phyloP scores from a whole-genome alignment of 1,139 yeast species.

The Hemisphaericaspora xylanilytica region DNA sequence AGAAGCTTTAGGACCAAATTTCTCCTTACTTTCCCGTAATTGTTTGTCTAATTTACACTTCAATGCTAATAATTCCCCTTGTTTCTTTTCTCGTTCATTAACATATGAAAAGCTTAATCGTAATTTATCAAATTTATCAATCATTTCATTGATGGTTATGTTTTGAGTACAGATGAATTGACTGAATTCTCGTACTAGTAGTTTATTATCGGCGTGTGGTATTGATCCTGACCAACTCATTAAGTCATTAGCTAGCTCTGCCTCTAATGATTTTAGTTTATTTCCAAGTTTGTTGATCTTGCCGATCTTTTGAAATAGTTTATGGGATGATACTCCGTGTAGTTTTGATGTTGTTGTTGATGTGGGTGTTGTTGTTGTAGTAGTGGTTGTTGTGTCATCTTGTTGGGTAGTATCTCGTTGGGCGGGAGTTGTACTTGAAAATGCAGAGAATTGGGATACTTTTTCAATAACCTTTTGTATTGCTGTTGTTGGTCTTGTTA shows the following conservation, averaged over 20 bases:
- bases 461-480: slow-evolving; percentile 30
- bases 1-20: slow-evolving; percentile 44
- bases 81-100: slow-evolving; percentile 50
- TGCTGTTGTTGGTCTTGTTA: slow-evolving; percentile 31
- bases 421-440: slow-evolving; percentile 10
- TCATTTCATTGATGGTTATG: slow-evolving; percentile 26
- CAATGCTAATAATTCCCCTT: slow-evolving; percentile 31
- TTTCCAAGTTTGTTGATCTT: slow-evolving; percentile 14
- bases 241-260: slow-evolving; percentile 23
- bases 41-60: slow-evolving; percentile 34
- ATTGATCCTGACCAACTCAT: slow-evolving; percentile 43
- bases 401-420: slow-evolving; percentile 9
- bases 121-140: slow-evolving; percentile 41
- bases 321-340: slow-evolving; percentile 9
- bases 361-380: too few relatives aligned
- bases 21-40: slow-evolving; percentile 40
- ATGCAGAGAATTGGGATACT: slow-evolving; percentile 20
- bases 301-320: slow-evolving; percentile 11
- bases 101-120: slow-evolving; percentile 44
- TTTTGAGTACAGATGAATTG: slow-evolving; percentile 36
- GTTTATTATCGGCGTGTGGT: slow-evolving; percentile 39
- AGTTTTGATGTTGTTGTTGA: too few relatives aligned
- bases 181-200: slow-evolving; percentile 39
- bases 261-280: slow-evolving; percentile 11
- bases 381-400: slow-evolving; percentile 7